Conservation (phyloP, 1,284 basidiomycete species). For the Ganoderma sinense region DNA sequence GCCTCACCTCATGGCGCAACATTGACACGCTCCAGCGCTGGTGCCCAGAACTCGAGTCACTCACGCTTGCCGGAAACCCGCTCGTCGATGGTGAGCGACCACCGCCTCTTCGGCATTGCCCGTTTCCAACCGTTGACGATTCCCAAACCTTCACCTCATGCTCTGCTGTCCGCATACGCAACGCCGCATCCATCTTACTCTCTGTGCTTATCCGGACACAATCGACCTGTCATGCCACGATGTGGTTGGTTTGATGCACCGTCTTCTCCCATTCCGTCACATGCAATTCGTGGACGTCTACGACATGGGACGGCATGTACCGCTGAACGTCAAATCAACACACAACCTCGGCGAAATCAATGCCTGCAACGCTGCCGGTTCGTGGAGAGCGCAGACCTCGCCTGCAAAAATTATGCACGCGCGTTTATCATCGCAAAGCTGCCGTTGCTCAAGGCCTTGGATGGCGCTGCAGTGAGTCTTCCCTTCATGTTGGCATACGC, state of each 20-base stretch:
- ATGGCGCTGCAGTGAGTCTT: constrained; percentile 69
- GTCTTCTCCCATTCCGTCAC: constrained; percentile 18
- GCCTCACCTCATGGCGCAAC: constrained; percentile 66
- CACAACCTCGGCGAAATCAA: not conserved
- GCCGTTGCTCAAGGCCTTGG: constrained; percentile 66
- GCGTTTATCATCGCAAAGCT: constrained; percentile 80
- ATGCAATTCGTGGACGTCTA: not conserved
- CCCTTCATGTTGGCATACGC: constrained; percentile 7
- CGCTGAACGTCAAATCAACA: not conserved
- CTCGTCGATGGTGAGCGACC: constrained; percentile 58
- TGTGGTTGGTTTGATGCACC: not conserved
- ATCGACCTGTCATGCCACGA: not conserved
- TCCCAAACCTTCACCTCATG: not conserved
- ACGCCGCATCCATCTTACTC: not conserved
- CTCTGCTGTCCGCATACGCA: not conserved
- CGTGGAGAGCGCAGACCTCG: constrained; percentile 41
- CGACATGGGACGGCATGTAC: not conserved
- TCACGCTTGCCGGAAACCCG: constrained; percentile 70
- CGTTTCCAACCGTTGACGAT: not conserved
- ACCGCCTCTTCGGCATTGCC: not conserved
- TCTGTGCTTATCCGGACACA: not conserved
- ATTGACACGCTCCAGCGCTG: constrained; percentile 76
- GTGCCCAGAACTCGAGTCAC: constrained; percentile 66
- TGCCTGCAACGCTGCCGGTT: not conserved
- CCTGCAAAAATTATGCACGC: constrained; percentile 56